Base-by-base conservation (phyloP, 768 basidiomycete genomes). In the Boletus sp. region DNA sequence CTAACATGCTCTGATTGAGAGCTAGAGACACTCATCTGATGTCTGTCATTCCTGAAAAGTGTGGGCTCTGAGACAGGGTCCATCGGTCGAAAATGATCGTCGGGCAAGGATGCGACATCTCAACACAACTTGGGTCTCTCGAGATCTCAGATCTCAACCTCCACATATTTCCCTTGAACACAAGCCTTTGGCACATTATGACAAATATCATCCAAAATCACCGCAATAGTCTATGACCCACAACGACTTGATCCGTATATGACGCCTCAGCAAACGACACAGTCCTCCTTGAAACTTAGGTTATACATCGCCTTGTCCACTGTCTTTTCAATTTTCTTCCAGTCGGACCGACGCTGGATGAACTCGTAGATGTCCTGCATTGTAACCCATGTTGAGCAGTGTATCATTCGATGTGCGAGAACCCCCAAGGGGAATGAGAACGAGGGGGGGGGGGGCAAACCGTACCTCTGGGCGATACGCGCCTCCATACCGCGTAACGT, bases 251-350 rank as follows among this genome's bases (percentile, higher is more conserved):
- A 25, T 5, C 25, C 25, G 25, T 25, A 25, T 25, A 25, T 25
- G 25, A 25, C 2, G 25, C 25, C 25, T 25, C 25, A 79, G 57
- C 66, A 68, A 40, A 84, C 64, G 27, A 83, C 64, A 76, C 94
- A 97, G 66, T 97, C 94, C 68, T 97, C 94, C 65, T 90, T 93
- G 65, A 96, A 91, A 68, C 88, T 90, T 47, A 94, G 71, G 70
- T 89, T 93, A 72, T 93, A 94, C 91, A 94, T 93, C 46, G 91
- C 85, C 76, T 93, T 92, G 75, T 93, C 92, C 47, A 98, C 97
- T 27, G 83, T 86, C 72, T 93, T 96, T 70, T 98, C 95, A 55
- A 98, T 98, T 75, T 91, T 95, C 75, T 97, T 96, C 96, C 96
- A 98, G 69, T 99, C 96, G 7, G 91, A 89, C 33, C 95, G 80